Evolutionary conservation across 116 monocot species (phyloP).

Genomic region (Papilionanthe hybrid): DNA sequence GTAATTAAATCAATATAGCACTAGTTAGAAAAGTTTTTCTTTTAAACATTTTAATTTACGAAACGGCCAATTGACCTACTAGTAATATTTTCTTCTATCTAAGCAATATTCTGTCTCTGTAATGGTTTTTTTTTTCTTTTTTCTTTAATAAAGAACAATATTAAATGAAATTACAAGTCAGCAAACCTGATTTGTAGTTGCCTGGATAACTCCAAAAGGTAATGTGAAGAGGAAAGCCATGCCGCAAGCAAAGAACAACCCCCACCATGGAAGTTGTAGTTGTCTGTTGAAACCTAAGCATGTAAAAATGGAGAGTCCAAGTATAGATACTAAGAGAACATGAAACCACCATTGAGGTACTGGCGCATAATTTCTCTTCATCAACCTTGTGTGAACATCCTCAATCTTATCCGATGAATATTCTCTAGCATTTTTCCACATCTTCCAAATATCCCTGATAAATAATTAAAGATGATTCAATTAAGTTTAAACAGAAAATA

Average conservation of each 20-base stretch:
- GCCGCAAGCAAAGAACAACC: constrained; percentile 27
- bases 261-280: constrained; percentile 51
- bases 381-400: constrained; percentile 47
- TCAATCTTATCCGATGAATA: constrained; percentile 12
- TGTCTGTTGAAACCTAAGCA: constrained; percentile 34
- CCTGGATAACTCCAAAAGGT: constrained; percentile 34
- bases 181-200: constrained; percentile 34
- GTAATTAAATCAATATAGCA: too few species aligned
- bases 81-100: too few species aligned
- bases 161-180: not conserved
- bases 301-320: constrained; percentile 30
- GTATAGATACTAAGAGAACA: constrained; percentile 10
- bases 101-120: too few species aligned
- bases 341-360: constrained; percentile 54
- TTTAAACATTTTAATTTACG: too few species aligned
- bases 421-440: constrained; percentile 15
- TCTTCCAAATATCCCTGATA: constrained; percentile 13
- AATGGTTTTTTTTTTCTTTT: not conserved
- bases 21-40: too few species aligned
- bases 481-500: too few species aligned
- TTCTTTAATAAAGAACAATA: not conserved
- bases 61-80: too few species aligned
- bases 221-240: constrained; percentile 38
- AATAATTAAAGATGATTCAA: too few species aligned
- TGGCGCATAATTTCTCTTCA: constrained; percentile 42